Evolutionary conservation across 83 land plant species (phyloP).

Genomic region (Diphasiastrum complanatum): DNA sequence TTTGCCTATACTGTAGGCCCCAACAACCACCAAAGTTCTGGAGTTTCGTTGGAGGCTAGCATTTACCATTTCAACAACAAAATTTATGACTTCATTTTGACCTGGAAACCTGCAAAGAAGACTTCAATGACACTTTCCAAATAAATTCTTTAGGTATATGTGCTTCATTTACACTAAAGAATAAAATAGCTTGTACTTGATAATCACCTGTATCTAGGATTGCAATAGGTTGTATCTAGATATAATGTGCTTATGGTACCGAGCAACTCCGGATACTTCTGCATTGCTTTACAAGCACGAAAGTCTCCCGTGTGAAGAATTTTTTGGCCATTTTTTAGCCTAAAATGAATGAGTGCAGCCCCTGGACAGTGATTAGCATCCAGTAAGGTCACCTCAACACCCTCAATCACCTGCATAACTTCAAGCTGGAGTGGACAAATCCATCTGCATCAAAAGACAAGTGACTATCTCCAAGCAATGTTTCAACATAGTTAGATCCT

Average conservation of each 20-base stretch:
- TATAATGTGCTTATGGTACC: slow-evolving; percentile 36
- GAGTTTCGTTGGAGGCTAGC: slow-evolving; percentile 32
- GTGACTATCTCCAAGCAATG: background rate
- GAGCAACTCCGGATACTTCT: slow-evolving; percentile 39
- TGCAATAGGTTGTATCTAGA: slow-evolving; percentile 72
- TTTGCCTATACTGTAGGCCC: slow-evolving; percentile 78
- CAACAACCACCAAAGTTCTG: slow-evolving; percentile 54
- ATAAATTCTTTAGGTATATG: background rate
- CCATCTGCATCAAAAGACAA: slow-evolving; percentile 26
- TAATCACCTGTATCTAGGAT: slow-evolving; percentile 50
- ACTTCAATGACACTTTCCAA: background rate
- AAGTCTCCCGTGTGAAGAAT: slow-evolving; percentile 72
- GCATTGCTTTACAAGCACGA: slow-evolving; percentile 57
- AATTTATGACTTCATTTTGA: slow-evolving; percentile 49
- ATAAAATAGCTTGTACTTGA: background rate
- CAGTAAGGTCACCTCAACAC: slow-evolving; percentile 46
- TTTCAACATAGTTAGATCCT: too few relatives aligned
- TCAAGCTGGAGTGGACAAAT: slow-evolving; percentile 44
- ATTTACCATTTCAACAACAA: slow-evolving; percentile 37
- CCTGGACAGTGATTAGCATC: slow-evolving; percentile 83
- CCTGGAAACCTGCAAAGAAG: slow-evolving; percentile 48
- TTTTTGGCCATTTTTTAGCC: slow-evolving; percentile 32
- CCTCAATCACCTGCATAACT: slow-evolving; percentile 36
- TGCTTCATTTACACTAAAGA: background rate
- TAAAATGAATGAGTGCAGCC: slow-evolving; percentile 55